Conservation (phyloP, 108 stramenopile genomes). For the Schizochytrium sp. region DNA sequence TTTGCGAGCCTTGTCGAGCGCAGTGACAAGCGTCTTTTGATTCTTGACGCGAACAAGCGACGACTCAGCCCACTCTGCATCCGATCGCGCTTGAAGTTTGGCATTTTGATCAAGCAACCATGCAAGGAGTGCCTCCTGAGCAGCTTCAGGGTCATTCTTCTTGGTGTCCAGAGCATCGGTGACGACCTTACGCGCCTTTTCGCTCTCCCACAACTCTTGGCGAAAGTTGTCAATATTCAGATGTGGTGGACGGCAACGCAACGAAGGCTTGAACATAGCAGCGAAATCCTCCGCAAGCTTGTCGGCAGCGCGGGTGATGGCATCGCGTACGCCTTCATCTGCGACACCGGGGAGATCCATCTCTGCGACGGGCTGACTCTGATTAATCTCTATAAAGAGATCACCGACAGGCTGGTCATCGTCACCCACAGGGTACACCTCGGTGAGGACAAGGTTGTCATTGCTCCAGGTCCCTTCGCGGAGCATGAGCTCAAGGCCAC, state of each 20-base stretch:
- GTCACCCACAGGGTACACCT: slow-evolving; percentile 48
- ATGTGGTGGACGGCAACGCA: slow-evolving; percentile 67
- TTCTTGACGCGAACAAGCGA: background rate
- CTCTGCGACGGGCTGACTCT: slow-evolving; percentile 68
- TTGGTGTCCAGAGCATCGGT: slow-evolving; percentile 26
- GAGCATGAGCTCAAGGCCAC: slow-evolving; percentile 61
- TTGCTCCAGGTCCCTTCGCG: slow-evolving; percentile 31
- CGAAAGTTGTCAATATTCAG: slow-evolving; percentile 72
- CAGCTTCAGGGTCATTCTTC: slow-evolving; percentile 34
- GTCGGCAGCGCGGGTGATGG: slow-evolving; percentile 56
- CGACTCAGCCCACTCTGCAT: background rate
- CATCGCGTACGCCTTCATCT: slow-evolving; percentile 34
- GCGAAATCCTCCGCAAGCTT: slow-evolving; percentile 43
- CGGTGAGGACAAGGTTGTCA: slow-evolving; percentile 57
- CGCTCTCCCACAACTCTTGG: slow-evolving; percentile 64
- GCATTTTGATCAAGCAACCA: slow-evolving; percentile 30
- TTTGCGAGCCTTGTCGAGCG: slow-evolving; percentile 59
- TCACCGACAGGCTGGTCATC: slow-evolving; percentile 26
- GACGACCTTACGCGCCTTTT: slow-evolving; percentile 48
- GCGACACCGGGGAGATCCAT: slow-evolving; percentile 62
- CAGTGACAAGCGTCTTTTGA: slow-evolving; percentile 17
- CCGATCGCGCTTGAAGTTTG: background rate
- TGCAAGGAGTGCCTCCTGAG: slow-evolving; percentile 54
- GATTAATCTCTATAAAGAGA: slow-evolving; percentile 77
- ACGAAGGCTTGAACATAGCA: slow-evolving; percentile 70